Percentiles rank a stretch among this genome's conserved stretches.
These are phyloP conservation scores for Lasiosphaeriaceae sp. DNA, from an alignment of 495 filamentous ascomycete genomes.

Conservation along the genomic window DNA sequence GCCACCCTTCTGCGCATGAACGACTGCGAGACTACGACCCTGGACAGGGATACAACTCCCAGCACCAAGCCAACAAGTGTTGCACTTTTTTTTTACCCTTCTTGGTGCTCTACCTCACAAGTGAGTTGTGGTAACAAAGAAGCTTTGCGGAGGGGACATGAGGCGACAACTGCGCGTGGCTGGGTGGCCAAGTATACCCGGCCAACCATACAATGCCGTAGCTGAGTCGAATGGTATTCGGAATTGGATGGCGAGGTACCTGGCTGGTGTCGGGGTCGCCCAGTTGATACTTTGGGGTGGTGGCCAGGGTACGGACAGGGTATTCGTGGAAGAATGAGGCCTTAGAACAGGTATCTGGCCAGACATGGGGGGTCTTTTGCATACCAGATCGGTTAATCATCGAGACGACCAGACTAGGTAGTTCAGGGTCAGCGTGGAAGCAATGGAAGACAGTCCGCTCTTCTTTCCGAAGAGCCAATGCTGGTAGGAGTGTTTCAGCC, in stretches of 20 bases:
- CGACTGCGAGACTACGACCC: conserved; percentile 16
- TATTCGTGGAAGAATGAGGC: conserved; percentile 26
- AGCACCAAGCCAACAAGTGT: not conserved
- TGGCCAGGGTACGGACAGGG: conserved; percentile 18
- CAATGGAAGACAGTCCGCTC: conserved; percentile 27
- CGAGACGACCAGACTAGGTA: conserved; percentile 4
- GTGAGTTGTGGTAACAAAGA: conserved; percentile 17
- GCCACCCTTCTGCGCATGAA: conserved; percentile 32
- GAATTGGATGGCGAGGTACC: conserved; percentile 8
- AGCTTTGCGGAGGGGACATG: conserved; percentile 7
- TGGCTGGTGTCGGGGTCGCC: not conserved
- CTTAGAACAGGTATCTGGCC: conserved; percentile 20
- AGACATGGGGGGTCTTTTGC: conserved; percentile 15
- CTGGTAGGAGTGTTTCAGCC: conserved; percentile 36
- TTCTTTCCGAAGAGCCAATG: conserved; percentile 30
- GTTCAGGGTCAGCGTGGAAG: conserved; percentile 22
- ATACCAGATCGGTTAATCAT: conserved; percentile 38
- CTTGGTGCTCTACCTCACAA: conserved; percentile 1
- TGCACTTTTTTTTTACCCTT: not conserved
- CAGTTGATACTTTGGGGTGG: conserved; percentile 13
- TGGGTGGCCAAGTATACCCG: conserved; percentile 7
- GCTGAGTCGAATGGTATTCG: conserved; percentile 19
- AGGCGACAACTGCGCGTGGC: not conserved
- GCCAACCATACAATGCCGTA: conserved; percentile 18
- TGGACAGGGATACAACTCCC: conserved; percentile 21